Evolutionary conservation across 306 rosid species (phyloP), one percentile per base, ranked within the genome.

Genomic region (Citrullus colocynthis): DNA sequence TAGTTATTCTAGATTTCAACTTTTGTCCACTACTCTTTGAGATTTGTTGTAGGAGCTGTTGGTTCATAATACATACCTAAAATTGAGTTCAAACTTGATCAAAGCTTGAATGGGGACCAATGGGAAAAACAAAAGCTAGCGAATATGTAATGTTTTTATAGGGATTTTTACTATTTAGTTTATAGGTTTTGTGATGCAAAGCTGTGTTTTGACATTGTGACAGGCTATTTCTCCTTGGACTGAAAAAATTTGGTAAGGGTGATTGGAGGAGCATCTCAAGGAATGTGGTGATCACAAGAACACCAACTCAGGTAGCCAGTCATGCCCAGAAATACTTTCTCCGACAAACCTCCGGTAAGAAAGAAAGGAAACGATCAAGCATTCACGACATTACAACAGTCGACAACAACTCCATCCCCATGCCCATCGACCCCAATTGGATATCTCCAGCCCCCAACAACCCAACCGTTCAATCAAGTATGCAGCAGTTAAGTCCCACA

Each of bases 181-280:
- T 45, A 21, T 52, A 17, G 57, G 41, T 71, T 45, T 71, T 71
- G 41, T 71, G 20, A 71, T 71, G 20, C 7, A 13, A 71, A 14
- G 21, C 6, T 71, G 21, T 45, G 21, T 48, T 48, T 44, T 71
- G 59, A 18, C 41, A 48, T 9, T 3, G 17, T 74, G 16, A 74
- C 87, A 94, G 98, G 87, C 17, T 87, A 49, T 94, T 94, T 73
- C 91, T 94, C 0, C 42, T 84, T 42, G 98, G 98, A 81, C 87
- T 94, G 1, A 69, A 72, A 12, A 82, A 81, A 78, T 94, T 71
- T 55, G 98, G 98, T 0, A 94, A 87, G 85, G 98, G 98, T n/a
- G 98, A 94, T 81, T 94, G 98, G 98, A 91, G 97, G 83, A 93
- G 98, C 84, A 94, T 94, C 45, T 91, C 98, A 21, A 89, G 98